Conservation (phyloP, 176 grass and related monocot species). For the Paspalum vaginatum region DNA sequence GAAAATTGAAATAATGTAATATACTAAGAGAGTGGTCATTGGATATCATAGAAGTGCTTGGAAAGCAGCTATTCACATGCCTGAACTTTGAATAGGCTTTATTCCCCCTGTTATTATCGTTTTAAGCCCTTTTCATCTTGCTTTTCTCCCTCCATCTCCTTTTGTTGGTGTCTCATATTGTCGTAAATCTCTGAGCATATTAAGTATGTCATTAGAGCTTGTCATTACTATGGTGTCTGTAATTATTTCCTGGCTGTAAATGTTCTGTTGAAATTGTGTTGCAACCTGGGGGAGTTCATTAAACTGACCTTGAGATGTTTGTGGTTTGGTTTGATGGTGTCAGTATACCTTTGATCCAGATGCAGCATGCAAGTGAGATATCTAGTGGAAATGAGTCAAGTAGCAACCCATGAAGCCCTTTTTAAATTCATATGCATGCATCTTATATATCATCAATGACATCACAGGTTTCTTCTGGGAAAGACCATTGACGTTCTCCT, state of each 20-base stretch:
- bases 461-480: constrained; percentile 85
- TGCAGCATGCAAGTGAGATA: neutral
- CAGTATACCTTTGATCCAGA: constrained; percentile 1
- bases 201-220: neutral
- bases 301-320: constrained; percentile 22
- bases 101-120: too few relatives aligned
- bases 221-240: neutral
- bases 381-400: constrained; percentile 4
- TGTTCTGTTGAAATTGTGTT: neutral
- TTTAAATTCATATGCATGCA: constrained; percentile 12
- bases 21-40: too few relatives aligned
- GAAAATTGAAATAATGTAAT: too few relatives aligned
- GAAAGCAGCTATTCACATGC: too few relatives aligned
- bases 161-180: too few relatives aligned
- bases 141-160: too few relatives aligned
- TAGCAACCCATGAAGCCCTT: too few relatives aligned
- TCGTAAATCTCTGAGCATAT: too few relatives aligned
- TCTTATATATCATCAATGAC: constrained; percentile 26
- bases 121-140: too few relatives aligned
- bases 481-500: constrained; percentile 97
- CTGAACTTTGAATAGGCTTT: too few relatives aligned
- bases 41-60: too few relatives aligned
- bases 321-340: neutral
- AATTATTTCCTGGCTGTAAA: neutral
- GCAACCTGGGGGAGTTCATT: neutral